Evolutionary conservation across 2,329 filamentous ascomycete genomes (phyloP), one percentile per base, ranked within the genome.

Genomic region (Alternaria brassicicola): DNA sequence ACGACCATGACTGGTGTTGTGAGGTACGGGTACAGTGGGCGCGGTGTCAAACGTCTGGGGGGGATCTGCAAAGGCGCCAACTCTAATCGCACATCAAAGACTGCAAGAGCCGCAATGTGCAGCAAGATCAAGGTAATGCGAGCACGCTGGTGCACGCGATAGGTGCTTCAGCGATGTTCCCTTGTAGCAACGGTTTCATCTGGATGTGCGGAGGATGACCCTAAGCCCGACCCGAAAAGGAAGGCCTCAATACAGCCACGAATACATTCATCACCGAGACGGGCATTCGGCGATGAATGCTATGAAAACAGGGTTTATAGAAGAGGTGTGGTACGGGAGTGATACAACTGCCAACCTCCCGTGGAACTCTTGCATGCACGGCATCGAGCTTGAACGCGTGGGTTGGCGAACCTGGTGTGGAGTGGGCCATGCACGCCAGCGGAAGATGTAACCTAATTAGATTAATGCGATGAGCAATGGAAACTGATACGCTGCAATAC

Each of bases 391-490:
- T 19, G 56, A 39, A 50, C 45, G 45, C 52, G 56, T 50, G 56
- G 55, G 48, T 39, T 39, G 36, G 36, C 19, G 36, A 12, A n/a
- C 19, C 13, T 23, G 46, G 61, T 51, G 28, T 38, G 25, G 55
- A 62, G 61, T 61, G 67, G 62, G 41, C 33, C 41, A 63, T 67
- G 64, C 63, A 69, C 41, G 65, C 62, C 30, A 63, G 65, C 64
- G 66, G 67, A 67, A 71, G 63, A 68, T 69, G 70, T 71, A 73
- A 72, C 70, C 66, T 62, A 57, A 64, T 66, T 67, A 69, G 67
- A 70, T 67, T 66, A 69, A 66, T 59, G 56, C 52, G 62, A 69
- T 68, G 61, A 67, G 60, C 64, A 70, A 62, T 54, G 25, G 49
- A 63, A 59, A 63, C 42, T 67, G 60, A 69, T 69, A 67, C 57